phyloP scores from a whole-genome alignment of 345 rosid genomes.

The Rhizophora apiculata region DNA sequence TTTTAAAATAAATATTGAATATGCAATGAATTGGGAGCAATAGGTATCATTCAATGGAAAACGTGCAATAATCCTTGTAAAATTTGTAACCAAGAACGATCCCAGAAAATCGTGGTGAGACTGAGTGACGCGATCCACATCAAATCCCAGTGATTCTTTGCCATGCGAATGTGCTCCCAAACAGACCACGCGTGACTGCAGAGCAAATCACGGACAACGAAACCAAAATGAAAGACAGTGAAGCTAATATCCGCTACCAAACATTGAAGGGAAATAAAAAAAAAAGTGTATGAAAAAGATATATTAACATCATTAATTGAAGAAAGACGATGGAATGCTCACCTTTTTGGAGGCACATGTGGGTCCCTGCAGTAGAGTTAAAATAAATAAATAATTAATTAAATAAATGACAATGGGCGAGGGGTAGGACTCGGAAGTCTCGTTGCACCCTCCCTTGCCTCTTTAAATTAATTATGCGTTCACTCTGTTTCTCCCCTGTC shows the following conservation, averaged over 20 bases:
- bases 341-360: slow-evolving; percentile 48
- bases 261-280: background rate
- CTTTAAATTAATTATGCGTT: background rate
- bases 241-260: background rate
- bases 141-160: background rate
- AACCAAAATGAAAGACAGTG: background rate
- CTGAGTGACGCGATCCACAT: slow-evolving; percentile 4
- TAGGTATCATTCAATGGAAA: too few species aligned
- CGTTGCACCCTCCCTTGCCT: background rate
- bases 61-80: too few species aligned
- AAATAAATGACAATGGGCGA: slow-evolving; percentile 24
- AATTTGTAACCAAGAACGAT: slow-evolving; percentile 23
- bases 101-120: slow-evolving; percentile 31
- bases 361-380: slow-evolving; percentile 22
- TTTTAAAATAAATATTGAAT: too few species aligned
- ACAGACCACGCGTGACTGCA: background rate
- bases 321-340: slow-evolving; percentile 13
- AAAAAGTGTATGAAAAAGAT: too few species aligned
- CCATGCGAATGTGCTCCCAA: slow-evolving; percentile 25
- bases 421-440: slow-evolving; percentile 5
- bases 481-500: background rate
- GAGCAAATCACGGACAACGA: background rate
- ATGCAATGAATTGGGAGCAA: too few species aligned
- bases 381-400: slow-evolving; percentile 4
- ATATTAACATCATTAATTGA: too few species aligned